Base-by-base conservation (phyloP, 2,329 filamentous ascomycete species). In the Pseudogymnoascus sp. region DNA sequence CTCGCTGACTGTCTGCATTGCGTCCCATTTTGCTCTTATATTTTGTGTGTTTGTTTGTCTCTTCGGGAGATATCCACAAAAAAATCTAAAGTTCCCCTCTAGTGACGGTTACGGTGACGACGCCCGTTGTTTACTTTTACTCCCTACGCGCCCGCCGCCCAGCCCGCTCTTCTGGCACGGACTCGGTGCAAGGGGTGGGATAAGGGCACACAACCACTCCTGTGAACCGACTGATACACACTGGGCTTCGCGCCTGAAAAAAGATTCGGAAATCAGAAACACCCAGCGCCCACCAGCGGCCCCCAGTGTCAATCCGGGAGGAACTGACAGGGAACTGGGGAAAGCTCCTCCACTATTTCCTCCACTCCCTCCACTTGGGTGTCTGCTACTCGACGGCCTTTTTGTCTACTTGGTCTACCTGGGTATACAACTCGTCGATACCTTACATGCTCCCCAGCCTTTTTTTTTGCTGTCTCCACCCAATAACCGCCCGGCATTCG, bases 101-200 rank as follows among this genome's bases (percentile, higher is more conserved):
- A 47, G 42, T 47, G 42, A 50, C 44, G 44, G 44, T 50, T 50
- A 50, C 44, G 44, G 44, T 50, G 44, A 50, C 44, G 44, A 50
- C 44, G 44, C 44, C 44, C 44, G 44, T 50, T 50, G 44, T 50
- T 50, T 50, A 50, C 44, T 28, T 26, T 23, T 42, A 3, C 11
- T 23, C 19, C 23, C 44, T 50, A 50, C 44, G 44, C 44, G 44
- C 44, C 44, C 19, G 13, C 44, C 19, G 13, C 42, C 8, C 40
- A 5, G 6, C 44, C 23, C 13, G 11, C 21, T 13, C 3, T 15
- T 10, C 23, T 50, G 44, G 44, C 44, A 50, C 44, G 44, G 44
- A 50, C 44, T 50, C 44, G 23, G 4, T 50, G 44, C 44, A 50
- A 50, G 44, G 44, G 44, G 21, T 50, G 44, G 44, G 44, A 50